Conservation (phyloP, 257 asterid genomes). For the Solanum pimpinellifolium region DNA sequence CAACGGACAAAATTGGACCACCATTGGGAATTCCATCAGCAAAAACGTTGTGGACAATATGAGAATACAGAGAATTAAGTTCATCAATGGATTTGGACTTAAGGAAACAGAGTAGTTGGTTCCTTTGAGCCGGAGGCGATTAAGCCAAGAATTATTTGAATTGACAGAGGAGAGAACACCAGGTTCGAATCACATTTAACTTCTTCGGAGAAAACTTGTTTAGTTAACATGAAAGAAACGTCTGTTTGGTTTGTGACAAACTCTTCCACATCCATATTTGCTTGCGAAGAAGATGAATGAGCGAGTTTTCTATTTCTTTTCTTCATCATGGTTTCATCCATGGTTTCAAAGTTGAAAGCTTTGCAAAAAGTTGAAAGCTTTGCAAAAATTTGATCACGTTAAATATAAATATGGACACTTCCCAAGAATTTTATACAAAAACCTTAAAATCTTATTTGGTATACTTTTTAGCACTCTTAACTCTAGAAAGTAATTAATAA, state of each 20-base stretch:
- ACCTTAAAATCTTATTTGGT: background rate
- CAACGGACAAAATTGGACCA: constrained; percentile 35
- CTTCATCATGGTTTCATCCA: background rate
- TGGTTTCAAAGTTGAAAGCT: background rate
- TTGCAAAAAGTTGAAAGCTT: background rate
- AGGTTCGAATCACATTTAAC: constrained; percentile 11
- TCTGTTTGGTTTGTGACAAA: constrained; percentile 26
- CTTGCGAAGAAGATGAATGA: background rate
- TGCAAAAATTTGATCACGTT: background rate
- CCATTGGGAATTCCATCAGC: constrained; percentile 32
- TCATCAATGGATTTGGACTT: background rate
- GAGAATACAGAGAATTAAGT: constrained; percentile 22
- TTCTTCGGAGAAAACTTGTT: constrained; percentile 21
- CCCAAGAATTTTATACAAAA: background rate
- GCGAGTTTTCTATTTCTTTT: background rate
- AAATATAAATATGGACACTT: background rate
- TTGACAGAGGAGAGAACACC: constrained; percentile 9
- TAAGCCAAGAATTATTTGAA: background rate
- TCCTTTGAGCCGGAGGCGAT: constrained; percentile 2
- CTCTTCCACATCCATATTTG: constrained; percentile 24
- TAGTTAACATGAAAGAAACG: constrained; percentile 28
- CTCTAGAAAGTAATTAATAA: background rate
- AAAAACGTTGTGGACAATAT: constrained; percentile 26
- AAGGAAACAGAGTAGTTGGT: constrained; percentile 8
- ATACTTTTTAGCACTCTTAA: background rate